Evolutionary conservation across 345 rosid genomes (phyloP), one percentile per base, ranked within the genome.

Genomic region (Lepidium aucheri): DNA sequence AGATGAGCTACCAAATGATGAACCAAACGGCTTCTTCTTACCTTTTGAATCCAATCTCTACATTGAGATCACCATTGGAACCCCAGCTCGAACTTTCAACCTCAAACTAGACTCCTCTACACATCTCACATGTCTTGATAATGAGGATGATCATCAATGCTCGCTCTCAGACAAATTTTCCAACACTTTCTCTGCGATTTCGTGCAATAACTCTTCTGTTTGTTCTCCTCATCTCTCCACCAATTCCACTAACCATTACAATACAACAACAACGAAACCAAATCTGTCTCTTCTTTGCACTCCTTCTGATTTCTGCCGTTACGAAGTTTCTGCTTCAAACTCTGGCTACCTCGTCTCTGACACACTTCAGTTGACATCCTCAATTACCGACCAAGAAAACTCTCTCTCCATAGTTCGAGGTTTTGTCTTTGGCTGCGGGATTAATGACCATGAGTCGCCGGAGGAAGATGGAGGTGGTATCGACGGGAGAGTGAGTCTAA

Each of bases 391-490:
- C 50, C 73, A 68, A 62, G 77, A 74, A 53, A 74, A 67, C 65
- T 67, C 74, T 45, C 63, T 62, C 1, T 67, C 65, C 0, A 17
- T 54, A 14, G 73, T 74, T 55, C 68, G 9, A 47, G 77, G 74
- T 6, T 74, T 74, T 54, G 77, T 68, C 17, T 74, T 74, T 45
- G 77, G 77, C 16, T 74, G 74, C 10, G 74, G 77, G n/a, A 54
- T 47, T 8, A 74, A 53, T 4, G 62, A 54, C 10, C 44, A 16
- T 39, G 65, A n/a, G n/a, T 13, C 43, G 1, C 77, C 67, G 7
- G 49, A 49, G 5, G 72, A 73, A 0, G 56, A 59, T 2, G 74
- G 47, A 16, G 60, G 58, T 0, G 69, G 74, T 5, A 69, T 68
- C 3, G 74, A 68, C 0, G 77, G 77, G 33, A 67, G 65, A 74